Conservation (phyloP, 2,329 filamentous ascomycete species). For the Hymenotorrendiella dingleyae region DNA sequence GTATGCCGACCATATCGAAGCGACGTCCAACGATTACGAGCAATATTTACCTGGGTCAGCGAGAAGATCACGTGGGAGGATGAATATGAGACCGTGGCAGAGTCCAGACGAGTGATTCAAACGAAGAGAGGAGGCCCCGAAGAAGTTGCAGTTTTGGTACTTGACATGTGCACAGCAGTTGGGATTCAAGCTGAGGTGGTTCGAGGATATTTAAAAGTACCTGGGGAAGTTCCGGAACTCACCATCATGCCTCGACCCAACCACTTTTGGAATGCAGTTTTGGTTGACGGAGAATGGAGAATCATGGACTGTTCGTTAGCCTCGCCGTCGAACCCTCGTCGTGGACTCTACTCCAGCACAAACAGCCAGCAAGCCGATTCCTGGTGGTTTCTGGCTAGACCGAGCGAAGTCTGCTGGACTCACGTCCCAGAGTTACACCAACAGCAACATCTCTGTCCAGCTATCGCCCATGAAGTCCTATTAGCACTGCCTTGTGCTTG, state of each 20-base stretch:
- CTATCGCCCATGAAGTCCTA: slow-evolving; percentile 78
- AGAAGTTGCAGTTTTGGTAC: slow-evolving; percentile 82
- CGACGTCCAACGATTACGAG: slow-evolving; percentile 85
- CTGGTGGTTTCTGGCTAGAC: slow-evolving; percentile 92
- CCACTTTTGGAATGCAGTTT: slow-evolving; percentile 95
- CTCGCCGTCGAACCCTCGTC: slow-evolving; percentile 80
- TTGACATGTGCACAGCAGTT: slow-evolving; percentile 89
- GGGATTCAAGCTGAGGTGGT: slow-evolving; percentile 84
- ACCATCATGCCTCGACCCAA: slow-evolving; percentile 82
- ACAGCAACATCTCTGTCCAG: slow-evolving; percentile 90
- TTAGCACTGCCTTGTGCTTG: slow-evolving; percentile 81
- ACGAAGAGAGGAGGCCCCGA: slow-evolving; percentile 78
- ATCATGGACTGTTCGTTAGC: slow-evolving; percentile 93
- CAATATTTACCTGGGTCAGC: slow-evolving; percentile 97
- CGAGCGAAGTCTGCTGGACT: slow-evolving; percentile 88
- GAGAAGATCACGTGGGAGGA: slow-evolving; percentile 96
- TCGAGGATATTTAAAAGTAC: slow-evolving; percentile 82
- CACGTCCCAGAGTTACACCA: slow-evolving; percentile 82
- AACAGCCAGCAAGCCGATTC: slow-evolving; percentile 66
- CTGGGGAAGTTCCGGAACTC: slow-evolving; percentile 76
- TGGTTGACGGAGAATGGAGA: slow-evolving; percentile 92
- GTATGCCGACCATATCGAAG: slow-evolving; percentile 91
- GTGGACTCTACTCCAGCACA: slow-evolving; percentile 69
- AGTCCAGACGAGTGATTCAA: slow-evolving; percentile 78
- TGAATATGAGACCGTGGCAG: slow-evolving; percentile 78